Percentiles rank a stretch among this genome's conserved stretches.
These are phyloP conservation scores for Arthrobotrys entomopaga DNA, from an alignment of 2,329 filamentous ascomycete species.

Conservation along the genomic window DNA sequence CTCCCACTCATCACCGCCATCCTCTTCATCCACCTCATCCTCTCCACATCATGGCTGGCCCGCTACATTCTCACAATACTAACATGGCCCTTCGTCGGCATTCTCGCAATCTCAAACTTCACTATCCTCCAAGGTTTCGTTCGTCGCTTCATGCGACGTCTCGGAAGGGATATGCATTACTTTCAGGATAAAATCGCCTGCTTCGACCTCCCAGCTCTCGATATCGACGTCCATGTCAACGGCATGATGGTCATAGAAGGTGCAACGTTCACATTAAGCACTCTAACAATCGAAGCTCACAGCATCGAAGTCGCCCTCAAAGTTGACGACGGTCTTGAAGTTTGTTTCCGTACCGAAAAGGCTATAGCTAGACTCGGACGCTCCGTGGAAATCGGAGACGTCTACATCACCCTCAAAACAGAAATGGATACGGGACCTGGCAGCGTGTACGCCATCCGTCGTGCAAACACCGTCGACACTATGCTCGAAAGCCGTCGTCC, in stretches of 20 bases:
- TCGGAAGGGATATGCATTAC: conserved; percentile 49
- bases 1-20: conserved; percentile 27
- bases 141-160: conserved; percentile 23
- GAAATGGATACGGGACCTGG: conserved; percentile 59
- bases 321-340: conserved; percentile 67
- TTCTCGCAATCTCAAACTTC: conserved; percentile 41
- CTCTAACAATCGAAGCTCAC: conserved; percentile 66
- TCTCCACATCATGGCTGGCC: conserved; percentile 52
- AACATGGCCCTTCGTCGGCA: conserved; percentile 36
- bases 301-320: conserved; percentile 68
- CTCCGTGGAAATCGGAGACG: conserved; percentile 66
- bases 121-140: conserved; percentile 22
- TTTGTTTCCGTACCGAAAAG: conserved; percentile 67
- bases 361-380: conserved; percentile 66
- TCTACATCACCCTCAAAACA: conserved; percentile 68
- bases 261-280: conserved; percentile 66
- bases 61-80: conserved; percentile 22
- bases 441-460: conserved; percentile 52
- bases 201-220: conserved; percentile 63
- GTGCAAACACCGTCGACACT: conserved; percentile 58
- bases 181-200: conserved; percentile 53
- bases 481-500: conserved; percentile 63
- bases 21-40: conserved; percentile 25
- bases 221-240: conserved; percentile 68
- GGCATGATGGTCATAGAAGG: conserved; percentile 68